A percentile compares a stretch with the other conserved stretches of the same genome.
Evolutionary conservation across 2,329 filamentous ascomycete genomes (phyloP).

Genomic region (Trichoderma koningiopsis): DNA sequence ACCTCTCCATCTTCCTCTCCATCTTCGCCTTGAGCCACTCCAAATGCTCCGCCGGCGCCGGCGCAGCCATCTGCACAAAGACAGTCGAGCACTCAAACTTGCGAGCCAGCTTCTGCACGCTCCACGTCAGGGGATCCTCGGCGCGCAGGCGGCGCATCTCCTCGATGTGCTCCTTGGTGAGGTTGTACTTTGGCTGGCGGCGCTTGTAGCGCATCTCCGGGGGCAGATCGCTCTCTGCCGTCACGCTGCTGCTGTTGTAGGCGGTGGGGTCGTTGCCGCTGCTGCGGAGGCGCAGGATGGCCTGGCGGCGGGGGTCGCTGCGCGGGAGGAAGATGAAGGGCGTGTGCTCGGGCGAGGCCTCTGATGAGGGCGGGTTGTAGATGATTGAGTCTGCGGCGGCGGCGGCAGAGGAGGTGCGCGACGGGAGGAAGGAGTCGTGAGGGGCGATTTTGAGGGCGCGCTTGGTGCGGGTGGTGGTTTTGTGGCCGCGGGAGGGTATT

Average conservation of each 20-base stretch:
- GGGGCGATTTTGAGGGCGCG: slow-evolving; percentile 61
- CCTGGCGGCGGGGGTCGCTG: slow-evolving; percentile 55
- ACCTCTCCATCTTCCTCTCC: slow-evolving; percentile 54
- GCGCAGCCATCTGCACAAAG: slow-evolving; percentile 62
- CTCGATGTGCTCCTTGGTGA: slow-evolving; percentile 57
- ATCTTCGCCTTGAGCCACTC: slow-evolving; percentile 48
- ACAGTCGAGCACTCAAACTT: slow-evolving; percentile 58
- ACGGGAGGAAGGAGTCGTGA: slow-evolving; percentile 60
- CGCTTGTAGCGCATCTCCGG: slow-evolving; percentile 41
- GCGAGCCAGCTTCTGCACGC: slow-evolving; percentile 53
- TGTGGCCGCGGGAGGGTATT: slow-evolving; percentile 46
- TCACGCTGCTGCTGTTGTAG: slow-evolving; percentile 12
- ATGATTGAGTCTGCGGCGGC: slow-evolving; percentile 48
- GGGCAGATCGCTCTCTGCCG: slow-evolving; percentile 35
- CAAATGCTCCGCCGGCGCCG: slow-evolving; percentile 52
- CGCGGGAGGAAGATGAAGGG: slow-evolving; percentile 66
- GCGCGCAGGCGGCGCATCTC: slow-evolving; percentile 61
- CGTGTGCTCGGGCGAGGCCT: slow-evolving; percentile 63
- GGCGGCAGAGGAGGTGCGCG: slow-evolving; percentile 36
- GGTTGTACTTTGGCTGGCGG: slow-evolving; percentile 51
- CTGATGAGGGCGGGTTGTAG: slow-evolving; percentile 59
- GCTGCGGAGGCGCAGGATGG: slow-evolving; percentile 48
- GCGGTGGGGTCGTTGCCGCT: slow-evolving; percentile 34
- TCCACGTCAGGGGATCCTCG: slow-evolving; percentile 58
- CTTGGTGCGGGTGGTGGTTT: slow-evolving; percentile 58